Evolutionary conservation across 1,284 basidiomycete genomes (phyloP).

Genomic region (Tilletia setariae): DNA sequence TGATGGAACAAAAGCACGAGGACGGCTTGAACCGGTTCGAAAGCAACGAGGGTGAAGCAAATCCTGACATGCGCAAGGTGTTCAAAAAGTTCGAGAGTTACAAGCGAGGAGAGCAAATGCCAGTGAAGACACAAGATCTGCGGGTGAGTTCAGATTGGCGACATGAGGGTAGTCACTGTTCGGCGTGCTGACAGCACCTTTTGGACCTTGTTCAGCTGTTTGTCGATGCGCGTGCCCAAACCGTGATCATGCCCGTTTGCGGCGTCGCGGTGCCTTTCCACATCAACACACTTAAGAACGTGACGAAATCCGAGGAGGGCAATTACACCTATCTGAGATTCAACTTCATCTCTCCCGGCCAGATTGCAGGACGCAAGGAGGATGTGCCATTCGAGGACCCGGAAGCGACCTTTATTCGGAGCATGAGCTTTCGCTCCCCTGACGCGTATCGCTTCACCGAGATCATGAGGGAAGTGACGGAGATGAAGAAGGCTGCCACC

Average conservation of each 20-base stretch:
- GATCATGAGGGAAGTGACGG: slow-evolving; percentile 86
- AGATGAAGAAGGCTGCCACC: slow-evolving; percentile 91
- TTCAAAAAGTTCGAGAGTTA: slow-evolving; percentile 98
- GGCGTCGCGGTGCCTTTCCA: slow-evolving; percentile 97
- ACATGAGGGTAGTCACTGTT: not conserved
- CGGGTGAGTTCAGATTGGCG: slow-evolving; percentile 15
- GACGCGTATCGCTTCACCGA: slow-evolving; percentile 85
- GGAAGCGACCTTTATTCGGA: slow-evolving; percentile 92
- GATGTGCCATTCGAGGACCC: slow-evolving; percentile 99
- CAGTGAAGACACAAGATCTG: slow-evolving; percentile 57
- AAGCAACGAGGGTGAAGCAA: slow-evolving; percentile 60
- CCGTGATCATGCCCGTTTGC: slow-evolving; percentile 86
- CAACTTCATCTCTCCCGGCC: slow-evolving; percentile 97
- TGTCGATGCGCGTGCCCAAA: slow-evolving; percentile 84
- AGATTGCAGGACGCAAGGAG: slow-evolving; percentile 96
- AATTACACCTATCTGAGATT: slow-evolving; percentile 92
- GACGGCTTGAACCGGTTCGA: slow-evolving; percentile 76
- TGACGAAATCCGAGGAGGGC: slow-evolving; percentile 93
- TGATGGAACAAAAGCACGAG: slow-evolving; percentile 74
- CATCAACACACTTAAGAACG: slow-evolving; percentile 97
- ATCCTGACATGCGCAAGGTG: slow-evolving; percentile 63
- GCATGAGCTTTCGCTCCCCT: slow-evolving; percentile 85
- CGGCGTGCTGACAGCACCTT: not conserved
- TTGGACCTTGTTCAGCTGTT: slow-evolving; percentile 66
- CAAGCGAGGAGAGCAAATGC: slow-evolving; percentile 85